A percentile compares a stretch with the other conserved stretches of the same genome.
These are phyloP conservation scores for Mycosphaerella arachidis DNA, from an alignment of 2,329 filamentous ascomycete species.

Conservation along the genomic window DNA sequence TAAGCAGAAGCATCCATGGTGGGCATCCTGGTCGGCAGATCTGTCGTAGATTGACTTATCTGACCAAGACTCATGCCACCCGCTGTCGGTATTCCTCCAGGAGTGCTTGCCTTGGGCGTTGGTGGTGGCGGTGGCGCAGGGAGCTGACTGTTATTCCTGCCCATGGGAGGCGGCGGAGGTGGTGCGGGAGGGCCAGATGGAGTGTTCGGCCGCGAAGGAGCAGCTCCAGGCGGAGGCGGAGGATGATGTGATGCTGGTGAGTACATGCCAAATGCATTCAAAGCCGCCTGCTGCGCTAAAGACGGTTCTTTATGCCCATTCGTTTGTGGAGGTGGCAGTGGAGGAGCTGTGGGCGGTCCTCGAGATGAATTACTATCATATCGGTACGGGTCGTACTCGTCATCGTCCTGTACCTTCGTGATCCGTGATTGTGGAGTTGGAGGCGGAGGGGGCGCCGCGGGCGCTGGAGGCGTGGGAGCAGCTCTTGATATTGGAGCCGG, in stretches of 20 bases:
- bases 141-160: constrained; percentile 24
- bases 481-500: constrained; percentile 17
- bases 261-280: constrained; percentile 48
- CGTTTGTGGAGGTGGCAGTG: constrained; percentile 40
- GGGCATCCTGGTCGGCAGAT: constrained; percentile 6
- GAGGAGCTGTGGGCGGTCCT: constrained; percentile 54
- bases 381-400: constrained; percentile 23
- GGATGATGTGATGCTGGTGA: constrained; percentile 34
- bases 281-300: constrained; percentile 56
- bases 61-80: constrained; percentile 22
- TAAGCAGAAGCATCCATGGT: constrained; percentile 29
- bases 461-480: constrained; percentile 14
- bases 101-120: constrained; percentile 25
- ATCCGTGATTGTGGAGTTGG: constrained; percentile 35
- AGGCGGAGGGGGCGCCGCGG: constrained; percentile 50
- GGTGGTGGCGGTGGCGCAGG: constrained; percentile 33
- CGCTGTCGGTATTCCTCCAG: constrained; percentile 27
- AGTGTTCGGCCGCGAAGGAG: constrained; percentile 33
- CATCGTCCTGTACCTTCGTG: constrained; percentile 15
- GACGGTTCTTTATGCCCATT: constrained; percentile 41
- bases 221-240: constrained; percentile 38
- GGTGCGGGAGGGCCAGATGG: constrained; percentile 27
- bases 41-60: constrained; percentile 1
- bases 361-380: constrained; percentile 7
- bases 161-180: constrained; percentile 40